phyloP scores from a whole-genome alignment of 225 moss, liverwort and hornwort species.

The Antitrichia curtipendula region DNA sequence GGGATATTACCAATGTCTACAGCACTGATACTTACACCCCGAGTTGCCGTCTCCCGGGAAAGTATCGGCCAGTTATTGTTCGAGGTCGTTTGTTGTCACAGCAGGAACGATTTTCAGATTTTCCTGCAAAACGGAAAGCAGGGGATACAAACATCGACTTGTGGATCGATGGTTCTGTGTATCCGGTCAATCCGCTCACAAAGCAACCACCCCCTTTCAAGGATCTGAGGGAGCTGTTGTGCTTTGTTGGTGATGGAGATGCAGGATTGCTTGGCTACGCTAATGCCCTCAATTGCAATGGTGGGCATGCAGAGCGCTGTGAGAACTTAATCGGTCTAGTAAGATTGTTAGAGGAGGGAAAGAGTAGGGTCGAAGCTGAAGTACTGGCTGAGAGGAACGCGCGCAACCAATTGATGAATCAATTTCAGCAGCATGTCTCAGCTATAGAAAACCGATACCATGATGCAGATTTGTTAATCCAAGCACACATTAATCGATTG shows the following conservation, averaged over 20 bases:
- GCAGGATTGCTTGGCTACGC: not conserved
- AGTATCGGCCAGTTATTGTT: not conserved
- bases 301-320: not conserved
- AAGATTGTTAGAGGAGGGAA: not conserved
- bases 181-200: not conserved
- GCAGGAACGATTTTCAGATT: not conserved
- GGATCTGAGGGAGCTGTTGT: not conserved
- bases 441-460: not conserved
- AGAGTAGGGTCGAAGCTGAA: not conserved
- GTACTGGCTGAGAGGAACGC: not conserved
- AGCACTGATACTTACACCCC: no score
- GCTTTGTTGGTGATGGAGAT: not conserved
- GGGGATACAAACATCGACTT: not conserved
- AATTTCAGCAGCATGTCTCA: not conserved
- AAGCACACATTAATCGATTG: not conserved
- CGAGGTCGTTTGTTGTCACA: not conserved
- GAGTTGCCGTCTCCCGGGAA: no score
- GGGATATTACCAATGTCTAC: no score
- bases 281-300: not conserved
- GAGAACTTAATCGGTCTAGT: not conserved
- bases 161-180: not conserved
- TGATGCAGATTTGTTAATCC: not conserved
- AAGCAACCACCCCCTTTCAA: not conserved
- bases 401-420: not conserved
- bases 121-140: not conserved